Base-by-base conservation (phyloP, 1,139 yeast genomes). In the Spathaspora sp. region DNA sequence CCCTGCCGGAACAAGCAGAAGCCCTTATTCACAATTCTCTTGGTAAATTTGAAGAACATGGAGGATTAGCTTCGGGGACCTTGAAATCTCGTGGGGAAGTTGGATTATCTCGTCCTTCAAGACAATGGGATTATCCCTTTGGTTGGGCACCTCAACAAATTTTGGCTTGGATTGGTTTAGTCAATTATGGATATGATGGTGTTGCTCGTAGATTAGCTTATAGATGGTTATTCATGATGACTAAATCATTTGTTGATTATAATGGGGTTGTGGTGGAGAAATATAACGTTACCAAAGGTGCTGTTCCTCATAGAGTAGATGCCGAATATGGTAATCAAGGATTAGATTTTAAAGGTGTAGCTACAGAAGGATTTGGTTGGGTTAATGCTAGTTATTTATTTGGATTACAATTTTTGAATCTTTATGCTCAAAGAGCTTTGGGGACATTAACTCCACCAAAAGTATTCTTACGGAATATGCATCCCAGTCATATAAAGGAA, bases 71-170 rank as follows among this genome's bases (percentile, higher is more conserved):
- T 1, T 86, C 97, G 0, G 96, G 98, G 38, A 86, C 97, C 0
- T 78, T 82, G 54, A 66, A 76, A 56, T 84, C 93, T 4, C 74
- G 96, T 49, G 97, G 97, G 24, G 81, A 72, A 15, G 71, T 87
- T 26, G 82, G 86, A 1, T 65, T 88, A 26, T 72, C 79, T 44
- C 74, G 91, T 56, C 97, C 96, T 20, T 82, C 88, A 29, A 79
- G 98, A 64, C 99, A 93, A 69, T 93, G 99, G 99, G 99, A 93
- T 64, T 93, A 85, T 63, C 99, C 99, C 6, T 89, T 74, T 60
- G 99, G 98, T 4, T 93, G 99, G 99, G 97, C 99, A 0, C 99
- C 99, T 2, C 99, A 95, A 64, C 99, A 93, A 64, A 89, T 93
- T 17, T 68, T 93, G 46, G 95, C 96, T 0, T 93, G 99, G 99